phyloP scores from a whole-genome alignment of 768 basidiomycete species.

The Dentipellis fragilis region DNA sequence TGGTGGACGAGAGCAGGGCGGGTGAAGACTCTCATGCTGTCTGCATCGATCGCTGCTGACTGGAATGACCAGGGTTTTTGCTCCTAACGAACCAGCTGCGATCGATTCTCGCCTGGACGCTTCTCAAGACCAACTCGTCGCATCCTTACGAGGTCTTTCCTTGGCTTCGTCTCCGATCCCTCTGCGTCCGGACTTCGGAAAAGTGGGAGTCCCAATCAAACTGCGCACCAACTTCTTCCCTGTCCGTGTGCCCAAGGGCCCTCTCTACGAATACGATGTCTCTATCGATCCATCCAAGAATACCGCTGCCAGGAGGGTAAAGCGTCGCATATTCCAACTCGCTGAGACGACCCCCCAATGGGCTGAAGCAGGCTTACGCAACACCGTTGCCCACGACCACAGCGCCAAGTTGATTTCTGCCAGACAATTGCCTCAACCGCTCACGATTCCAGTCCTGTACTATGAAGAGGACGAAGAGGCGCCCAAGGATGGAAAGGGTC shows the following conservation, averaged over 20 bases:
- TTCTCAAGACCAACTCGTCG: constrained; percentile 35
- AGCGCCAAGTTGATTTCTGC: constrained; percentile 37
- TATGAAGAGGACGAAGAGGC: constrained; percentile 37
- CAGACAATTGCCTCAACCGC: constrained; percentile 29
- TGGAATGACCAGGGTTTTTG: constrained; percentile 28
- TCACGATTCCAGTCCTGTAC: constrained; percentile 28
- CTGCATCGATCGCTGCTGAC: not conserved
- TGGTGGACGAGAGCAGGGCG: constrained; percentile 26
- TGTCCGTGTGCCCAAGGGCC: constrained; percentile 34
- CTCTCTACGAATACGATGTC: constrained; percentile 40
- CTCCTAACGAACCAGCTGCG: constrained; percentile 28
- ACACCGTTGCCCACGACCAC: constrained; percentile 36
- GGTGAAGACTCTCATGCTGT: constrained; percentile 21
- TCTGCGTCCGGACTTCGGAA: constrained; percentile 38
- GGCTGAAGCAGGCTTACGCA: constrained; percentile 28
- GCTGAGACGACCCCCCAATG: constrained; percentile 35
- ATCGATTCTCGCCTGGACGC: constrained; percentile 43
- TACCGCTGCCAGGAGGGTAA: constrained; percentile 28
- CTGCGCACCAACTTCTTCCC: constrained; percentile 47
- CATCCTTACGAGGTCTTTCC: constrained; percentile 21
- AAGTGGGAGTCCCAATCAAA: constrained; percentile 30
- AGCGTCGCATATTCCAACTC: constrained; percentile 36
- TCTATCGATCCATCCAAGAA: constrained; percentile 26
- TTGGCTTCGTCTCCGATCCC: constrained; percentile 28
- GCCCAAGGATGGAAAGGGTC: constrained; percentile 20